Percentiles rank a stretch among this genome's conserved stretches.
These are phyloP conservation scores for Aspergillus texensis DNA, from an alignment of 2,329 filamentous ascomycete genomes.

Conservation along the genomic window DNA sequence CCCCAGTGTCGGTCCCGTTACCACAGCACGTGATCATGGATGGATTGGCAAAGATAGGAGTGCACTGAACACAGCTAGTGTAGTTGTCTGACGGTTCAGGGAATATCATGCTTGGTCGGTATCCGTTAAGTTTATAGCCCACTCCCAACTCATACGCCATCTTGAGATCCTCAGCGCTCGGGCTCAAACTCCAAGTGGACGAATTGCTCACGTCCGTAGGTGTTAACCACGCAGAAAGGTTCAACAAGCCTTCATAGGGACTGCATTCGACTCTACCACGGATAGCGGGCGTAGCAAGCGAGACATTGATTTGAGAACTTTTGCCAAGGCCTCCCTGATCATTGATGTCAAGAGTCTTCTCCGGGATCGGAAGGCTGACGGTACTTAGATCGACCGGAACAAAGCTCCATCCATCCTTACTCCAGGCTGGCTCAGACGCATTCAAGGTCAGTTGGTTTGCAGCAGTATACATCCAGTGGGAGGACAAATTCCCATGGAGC, in stretches of 20 bases:
- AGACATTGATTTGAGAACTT: background rate
- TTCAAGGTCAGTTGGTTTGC: slow-evolving; percentile 5
- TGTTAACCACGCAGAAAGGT: background rate
- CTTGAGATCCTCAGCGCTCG: background rate
- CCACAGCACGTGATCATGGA: background rate
- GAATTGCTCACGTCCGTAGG: background rate
- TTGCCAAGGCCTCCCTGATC: background rate
- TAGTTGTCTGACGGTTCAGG: slow-evolving; percentile 1
- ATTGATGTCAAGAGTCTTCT: background rate
- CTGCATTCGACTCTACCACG: slow-evolving; percentile 2
- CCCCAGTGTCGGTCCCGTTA: background rate
- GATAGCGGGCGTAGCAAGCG: background rate
- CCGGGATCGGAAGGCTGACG: background rate
- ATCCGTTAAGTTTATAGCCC: background rate
- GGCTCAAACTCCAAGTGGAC: background rate
- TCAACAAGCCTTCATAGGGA: background rate
- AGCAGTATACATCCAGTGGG: slow-evolving; percentile 6
- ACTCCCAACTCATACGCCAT: background rate
- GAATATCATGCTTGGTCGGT: slow-evolving; percentile 3
- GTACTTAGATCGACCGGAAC: slow-evolving; percentile 1
- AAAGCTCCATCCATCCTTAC: slow-evolving; percentile 7
- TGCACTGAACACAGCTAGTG: background rate
- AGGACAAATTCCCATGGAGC: background rate
- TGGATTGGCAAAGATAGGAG: slow-evolving; percentile 3
- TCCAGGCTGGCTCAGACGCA: slow-evolving; percentile 5